phyloP scores from a whole-genome alignment of 805 yeast genomes.

The Monosporozyma yasuniensis region DNA sequence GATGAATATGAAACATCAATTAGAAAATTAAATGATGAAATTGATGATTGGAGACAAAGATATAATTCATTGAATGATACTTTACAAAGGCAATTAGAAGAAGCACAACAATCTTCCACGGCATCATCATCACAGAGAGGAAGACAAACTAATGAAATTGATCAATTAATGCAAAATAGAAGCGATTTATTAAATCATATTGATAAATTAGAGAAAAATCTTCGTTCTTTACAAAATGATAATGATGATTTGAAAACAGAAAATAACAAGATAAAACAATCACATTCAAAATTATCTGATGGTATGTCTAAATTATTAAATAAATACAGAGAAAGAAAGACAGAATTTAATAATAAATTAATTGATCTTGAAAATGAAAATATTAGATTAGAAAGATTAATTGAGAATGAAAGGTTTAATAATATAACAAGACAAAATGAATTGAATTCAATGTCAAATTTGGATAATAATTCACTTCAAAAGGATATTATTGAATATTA shows the following conservation, averaged over 20 bases:
- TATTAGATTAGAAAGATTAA: slow-evolving; percentile 12
- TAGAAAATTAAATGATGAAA: background rate
- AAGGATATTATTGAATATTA: slow-evolving; percentile 23
- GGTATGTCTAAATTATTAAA: slow-evolving; percentile 3
- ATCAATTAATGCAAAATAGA: background rate
- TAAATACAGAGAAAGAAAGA: slow-evolving; percentile 17
- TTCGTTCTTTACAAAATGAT: background rate
- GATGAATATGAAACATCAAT: background rate
- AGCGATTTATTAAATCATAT: background rate
- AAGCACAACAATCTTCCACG: background rate
- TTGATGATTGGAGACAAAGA: slow-evolving; percentile 5
- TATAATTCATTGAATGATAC: slow-evolving; percentile 3
- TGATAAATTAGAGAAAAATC: background rate
- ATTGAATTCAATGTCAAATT: background rate
- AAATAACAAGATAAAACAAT: slow-evolving; percentile 4
- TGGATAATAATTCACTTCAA: slow-evolving; percentile 3
- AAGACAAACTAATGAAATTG: background rate
- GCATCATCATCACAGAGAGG: background rate
- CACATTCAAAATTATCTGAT: slow-evolving; percentile 2
- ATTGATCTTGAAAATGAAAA: slow-evolving; percentile 23
- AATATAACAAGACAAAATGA: background rate
- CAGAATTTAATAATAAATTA: slow-evolving; percentile 16
- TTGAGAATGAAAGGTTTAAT: slow-evolving; percentile 3
- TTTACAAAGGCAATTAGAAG: slow-evolving; percentile 2
- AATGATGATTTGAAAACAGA: background rate